Evolutionary conservation across 2,329 filamentous ascomycete genomes (phyloP).

Genomic region (Fusarium liriodendri): DNA sequence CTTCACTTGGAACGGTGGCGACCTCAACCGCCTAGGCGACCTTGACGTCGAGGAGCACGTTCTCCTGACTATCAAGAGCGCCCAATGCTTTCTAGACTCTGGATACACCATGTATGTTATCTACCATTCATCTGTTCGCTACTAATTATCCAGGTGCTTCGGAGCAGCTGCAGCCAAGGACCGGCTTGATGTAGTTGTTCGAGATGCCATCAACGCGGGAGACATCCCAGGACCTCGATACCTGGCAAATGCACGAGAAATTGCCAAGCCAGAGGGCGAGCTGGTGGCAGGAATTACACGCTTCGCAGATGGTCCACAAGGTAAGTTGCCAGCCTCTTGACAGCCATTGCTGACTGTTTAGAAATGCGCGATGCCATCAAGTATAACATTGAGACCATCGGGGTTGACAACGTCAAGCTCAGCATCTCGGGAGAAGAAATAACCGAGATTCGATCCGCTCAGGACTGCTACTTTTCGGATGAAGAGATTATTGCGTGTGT

Average conservation of each 20-base stretch:
- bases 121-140: background rate
- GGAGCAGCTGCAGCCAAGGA: conserved; percentile 32
- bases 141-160: conserved; percentile 15
- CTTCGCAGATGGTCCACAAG: conserved; percentile 9
- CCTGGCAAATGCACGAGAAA: conserved; percentile 26
- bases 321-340: background rate
- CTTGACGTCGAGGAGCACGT: conserved; percentile 25
- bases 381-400: conserved; percentile 14
- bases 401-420: conserved; percentile 21
- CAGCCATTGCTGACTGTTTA: background rate
- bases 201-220: conserved; percentile 27
- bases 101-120: conserved; percentile 30
- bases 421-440: conserved; percentile 27
- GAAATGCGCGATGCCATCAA: background rate
- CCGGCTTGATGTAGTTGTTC: conserved; percentile 23
- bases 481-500: conserved; percentile 21
- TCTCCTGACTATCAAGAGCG: conserved; percentile 23
- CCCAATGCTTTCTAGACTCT: conserved; percentile 26
- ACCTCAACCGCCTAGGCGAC: conserved; percentile 21
- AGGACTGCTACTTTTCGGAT: conserved; percentile 29
- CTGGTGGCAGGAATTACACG: conserved; percentile 23
- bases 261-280: conserved; percentile 23
- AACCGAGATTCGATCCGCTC: conserved; percentile 14
- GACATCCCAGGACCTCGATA: conserved; percentile 24
- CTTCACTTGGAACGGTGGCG: conserved; percentile 31